phyloP scores from a whole-genome alignment of 306 rosid species.

The Alnus glutinosa region DNA sequence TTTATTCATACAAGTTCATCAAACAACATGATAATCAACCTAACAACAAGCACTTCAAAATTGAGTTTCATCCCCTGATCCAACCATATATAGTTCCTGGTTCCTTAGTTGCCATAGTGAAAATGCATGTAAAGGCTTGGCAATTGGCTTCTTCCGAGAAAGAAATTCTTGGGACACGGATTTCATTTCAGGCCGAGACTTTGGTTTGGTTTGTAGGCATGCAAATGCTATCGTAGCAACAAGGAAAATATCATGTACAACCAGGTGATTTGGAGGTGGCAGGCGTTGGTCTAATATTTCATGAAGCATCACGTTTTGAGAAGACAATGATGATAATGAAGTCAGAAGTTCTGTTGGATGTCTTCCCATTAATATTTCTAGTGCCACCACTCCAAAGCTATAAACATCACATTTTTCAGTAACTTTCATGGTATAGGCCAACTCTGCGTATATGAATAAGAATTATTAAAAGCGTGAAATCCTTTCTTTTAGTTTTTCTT shows the following conservation, averaged over 20 bases:
- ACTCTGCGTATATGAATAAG: not conserved
- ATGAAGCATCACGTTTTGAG: not conserved
- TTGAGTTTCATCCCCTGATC: not conserved
- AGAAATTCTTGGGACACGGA: not conserved
- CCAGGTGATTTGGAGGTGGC: not conserved
- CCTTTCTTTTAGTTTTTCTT: too few species aligned
- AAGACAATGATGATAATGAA: not conserved
- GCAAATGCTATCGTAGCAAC: not conserved
- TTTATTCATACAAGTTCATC: not conserved
- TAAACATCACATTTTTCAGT: conserved; percentile 5
- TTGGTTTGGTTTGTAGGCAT: not conserved
- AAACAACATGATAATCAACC: not conserved
- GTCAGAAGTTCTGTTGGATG: not conserved
- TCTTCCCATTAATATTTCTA: not conserved
- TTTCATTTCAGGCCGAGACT: not conserved
- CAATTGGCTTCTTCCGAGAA: not conserved
- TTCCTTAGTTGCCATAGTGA: not conserved
- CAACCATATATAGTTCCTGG: not conserved
- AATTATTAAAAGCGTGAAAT: too few species aligned
- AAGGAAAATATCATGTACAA: not conserved
- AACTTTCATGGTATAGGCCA: not conserved
- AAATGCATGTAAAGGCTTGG: not conserved
- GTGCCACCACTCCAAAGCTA: not conserved
- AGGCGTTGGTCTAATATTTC: not conserved
- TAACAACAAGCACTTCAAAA: not conserved